These are phyloP conservation scores for Blepharisma stoltei DNA, from an alignment of 73 alveolate genomes.

Conservation along the genomic window DNA sequence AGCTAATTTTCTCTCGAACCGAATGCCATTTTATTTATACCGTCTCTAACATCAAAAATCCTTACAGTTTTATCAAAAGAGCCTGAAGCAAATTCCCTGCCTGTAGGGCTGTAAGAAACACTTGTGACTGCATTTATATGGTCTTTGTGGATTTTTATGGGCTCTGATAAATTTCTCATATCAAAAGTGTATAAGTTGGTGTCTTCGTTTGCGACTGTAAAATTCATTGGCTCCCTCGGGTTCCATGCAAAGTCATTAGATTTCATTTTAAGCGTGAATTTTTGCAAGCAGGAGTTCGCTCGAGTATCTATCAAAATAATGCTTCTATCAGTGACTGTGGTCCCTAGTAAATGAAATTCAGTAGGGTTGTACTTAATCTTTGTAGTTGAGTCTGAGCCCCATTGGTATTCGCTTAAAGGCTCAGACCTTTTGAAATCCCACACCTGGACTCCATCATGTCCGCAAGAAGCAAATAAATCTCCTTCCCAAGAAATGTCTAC, in stretches of 20 bases:
- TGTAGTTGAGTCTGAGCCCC: constrained; percentile 91
- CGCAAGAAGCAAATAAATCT: constrained; percentile 31
- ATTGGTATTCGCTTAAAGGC: constrained; percentile 83
- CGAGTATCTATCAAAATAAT: constrained; percentile 87
- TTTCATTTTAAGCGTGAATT: constrained; percentile 83
- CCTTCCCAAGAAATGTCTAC: constrained; percentile 27
- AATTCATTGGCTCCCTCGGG: constrained; percentile 96
- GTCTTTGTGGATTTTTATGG: constrained; percentile 94
- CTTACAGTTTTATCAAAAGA: constrained; percentile 94
- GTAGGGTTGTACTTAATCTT: constrained; percentile 91
- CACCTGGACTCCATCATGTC: constrained; percentile 83
- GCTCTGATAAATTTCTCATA: constrained; percentile 90
- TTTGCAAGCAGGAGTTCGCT: constrained; percentile 82
- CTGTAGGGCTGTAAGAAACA: constrained; percentile 81
- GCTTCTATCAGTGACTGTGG: constrained; percentile 88
- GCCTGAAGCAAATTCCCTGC: constrained; percentile 97
- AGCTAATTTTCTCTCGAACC: no score
- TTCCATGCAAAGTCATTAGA: constrained; percentile 93
- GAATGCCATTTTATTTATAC: no score
- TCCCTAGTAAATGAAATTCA: constrained; percentile 75
- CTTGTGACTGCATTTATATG: constrained; percentile 88
- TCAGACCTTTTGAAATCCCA: constrained; percentile 96
- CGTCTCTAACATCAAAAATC: constrained; percentile 76
- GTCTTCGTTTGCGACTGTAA: constrained; percentile 97
- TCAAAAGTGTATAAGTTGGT: constrained; percentile 95